Percentiles rank a stretch among this genome's conserved stretches.
phyloP scores from a whole-genome alignment of 352 stramenopile species.

The Aphanomyces astaci region DNA sequence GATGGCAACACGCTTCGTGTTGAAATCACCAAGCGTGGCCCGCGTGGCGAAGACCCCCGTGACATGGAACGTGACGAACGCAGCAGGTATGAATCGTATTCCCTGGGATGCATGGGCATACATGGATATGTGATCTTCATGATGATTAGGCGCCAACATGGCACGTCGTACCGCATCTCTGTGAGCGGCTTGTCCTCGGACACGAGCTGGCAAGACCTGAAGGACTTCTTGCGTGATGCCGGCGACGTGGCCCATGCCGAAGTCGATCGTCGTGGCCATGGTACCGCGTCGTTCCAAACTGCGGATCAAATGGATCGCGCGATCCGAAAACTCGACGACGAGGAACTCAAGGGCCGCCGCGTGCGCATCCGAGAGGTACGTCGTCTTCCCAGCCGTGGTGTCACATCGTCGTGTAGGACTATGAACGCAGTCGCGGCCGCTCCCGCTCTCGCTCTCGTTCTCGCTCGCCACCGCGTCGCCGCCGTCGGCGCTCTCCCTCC shows the following conservation, averaged over 20 bases:
- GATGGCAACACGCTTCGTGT: constrained; percentile 38
- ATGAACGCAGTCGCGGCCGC: not conserved
- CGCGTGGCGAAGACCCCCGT: constrained; percentile 25
- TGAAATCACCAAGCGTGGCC: constrained; percentile 39
- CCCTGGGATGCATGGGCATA: no score
- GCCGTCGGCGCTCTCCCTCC: constrained; percentile 10
- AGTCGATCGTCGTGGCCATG: constrained; percentile 56
- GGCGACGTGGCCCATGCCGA: constrained; percentile 59
- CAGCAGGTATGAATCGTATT: not conserved
- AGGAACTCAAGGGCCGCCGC: constrained; percentile 39
- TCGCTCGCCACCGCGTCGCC: constrained; percentile 30
- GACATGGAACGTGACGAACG: constrained; percentile 14
- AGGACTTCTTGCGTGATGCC: constrained; percentile 48
- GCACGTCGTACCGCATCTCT: constrained; percentile 47
- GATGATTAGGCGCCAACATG: constrained; percentile 28
- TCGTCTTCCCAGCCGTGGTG: not conserved
- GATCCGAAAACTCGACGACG: constrained; percentile 43
- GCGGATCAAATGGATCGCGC: constrained; percentile 47
- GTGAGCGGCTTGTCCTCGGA: constrained; percentile 37
- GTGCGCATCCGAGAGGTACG: constrained; percentile 38
- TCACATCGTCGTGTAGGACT: not conserved
- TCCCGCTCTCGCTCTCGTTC: constrained; percentile 5
- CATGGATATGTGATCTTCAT: not conserved
- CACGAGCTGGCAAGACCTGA: constrained; percentile 56
- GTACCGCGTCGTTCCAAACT: constrained; percentile 55